These are phyloP conservation scores for Fusarium sacchari DNA, from an alignment of 2,329 filamentous ascomycete species.

Conservation along the genomic window DNA sequence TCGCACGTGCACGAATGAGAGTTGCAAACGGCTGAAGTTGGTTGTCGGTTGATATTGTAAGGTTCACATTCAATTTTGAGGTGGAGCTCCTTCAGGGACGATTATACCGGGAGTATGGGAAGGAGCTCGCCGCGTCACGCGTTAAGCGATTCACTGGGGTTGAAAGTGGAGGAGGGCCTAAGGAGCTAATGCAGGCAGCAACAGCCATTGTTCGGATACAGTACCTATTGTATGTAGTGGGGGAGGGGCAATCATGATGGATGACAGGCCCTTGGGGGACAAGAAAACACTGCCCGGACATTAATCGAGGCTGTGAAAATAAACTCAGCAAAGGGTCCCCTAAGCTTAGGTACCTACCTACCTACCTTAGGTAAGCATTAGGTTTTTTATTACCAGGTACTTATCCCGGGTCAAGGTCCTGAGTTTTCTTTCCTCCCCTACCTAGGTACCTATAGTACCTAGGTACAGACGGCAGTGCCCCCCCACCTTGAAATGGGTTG, in stretches of 20 bases:
- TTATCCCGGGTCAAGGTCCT: too few relatives aligned
- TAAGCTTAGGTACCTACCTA: too few relatives aligned
- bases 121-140: constrained; percentile 37
- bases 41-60: constrained; percentile 1
- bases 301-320: too few relatives aligned
- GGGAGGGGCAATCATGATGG: constrained; percentile 17
- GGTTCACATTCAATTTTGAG: neutral
- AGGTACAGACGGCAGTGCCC: too few relatives aligned
- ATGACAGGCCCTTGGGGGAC: too few relatives aligned
- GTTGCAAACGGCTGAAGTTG: neutral
- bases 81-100: neutral
- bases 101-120: constrained; percentile 21
- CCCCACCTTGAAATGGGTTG: neutral
- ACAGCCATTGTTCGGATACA: neutral
- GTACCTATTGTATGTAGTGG: constrained; percentile 1
- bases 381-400: too few relatives aligned
- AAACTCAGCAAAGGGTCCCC: too few relatives aligned
- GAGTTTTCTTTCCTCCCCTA: too few relatives aligned
- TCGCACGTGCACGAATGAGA: neutral
- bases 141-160: constrained; percentile 9
- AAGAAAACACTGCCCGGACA: too few relatives aligned
- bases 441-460: too few relatives aligned
- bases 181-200: constrained; percentile 25
- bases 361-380: too few relatives aligned
- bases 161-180: neutral